phyloP scores from a whole-genome alignment of 2,329 filamentous ascomycete species.

The Biscogniauxia sp. region DNA sequence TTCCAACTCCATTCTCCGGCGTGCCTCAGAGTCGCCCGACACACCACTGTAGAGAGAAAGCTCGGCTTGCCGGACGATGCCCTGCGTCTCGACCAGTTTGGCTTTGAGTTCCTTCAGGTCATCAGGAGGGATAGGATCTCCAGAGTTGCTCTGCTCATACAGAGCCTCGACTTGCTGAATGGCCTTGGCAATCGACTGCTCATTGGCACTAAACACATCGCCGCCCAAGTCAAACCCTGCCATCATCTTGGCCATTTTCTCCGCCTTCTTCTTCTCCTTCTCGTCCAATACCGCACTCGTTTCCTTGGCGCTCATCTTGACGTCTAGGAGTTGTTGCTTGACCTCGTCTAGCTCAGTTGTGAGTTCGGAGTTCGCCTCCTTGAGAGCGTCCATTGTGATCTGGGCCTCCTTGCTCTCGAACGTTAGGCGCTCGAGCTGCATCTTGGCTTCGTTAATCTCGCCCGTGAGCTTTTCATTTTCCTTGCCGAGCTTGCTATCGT shows the following conservation, averaged over 20 bases:
- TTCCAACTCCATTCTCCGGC: conserved; percentile 74
- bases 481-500: conserved; percentile 76
- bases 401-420: conserved; percentile 96
- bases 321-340: conserved; percentile 92
- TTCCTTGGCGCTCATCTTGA: conserved; percentile 95
- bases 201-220: conserved; percentile 91
- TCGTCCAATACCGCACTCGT: conserved; percentile 86
- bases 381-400: conserved; percentile 96
- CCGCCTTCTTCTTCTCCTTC: conserved; percentile 97
- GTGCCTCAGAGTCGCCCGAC: conserved; percentile 61
- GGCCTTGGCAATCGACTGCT: conserved; percentile 77
- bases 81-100: conserved; percentile 83
- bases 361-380: conserved; percentile 92
- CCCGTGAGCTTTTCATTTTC: conserved; percentile 84
- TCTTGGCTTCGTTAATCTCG: conserved; percentile 89
- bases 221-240: conserved; percentile 92
- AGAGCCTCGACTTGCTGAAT: conserved; percentile 81
- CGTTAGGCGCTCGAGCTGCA: conserved; percentile 92
- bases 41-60: conserved; percentile 73
- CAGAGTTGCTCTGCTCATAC: conserved; percentile 71
- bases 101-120: conserved; percentile 75
- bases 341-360: conserved; percentile 90
- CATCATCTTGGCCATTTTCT: conserved; percentile 99
- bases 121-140: conserved; percentile 78
- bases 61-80: conserved; percentile 89